These are phyloP conservation scores for Wickerhamomyces hampshirensis DNA, from an alignment of 805 yeast species.

Conservation along the genomic window DNA sequence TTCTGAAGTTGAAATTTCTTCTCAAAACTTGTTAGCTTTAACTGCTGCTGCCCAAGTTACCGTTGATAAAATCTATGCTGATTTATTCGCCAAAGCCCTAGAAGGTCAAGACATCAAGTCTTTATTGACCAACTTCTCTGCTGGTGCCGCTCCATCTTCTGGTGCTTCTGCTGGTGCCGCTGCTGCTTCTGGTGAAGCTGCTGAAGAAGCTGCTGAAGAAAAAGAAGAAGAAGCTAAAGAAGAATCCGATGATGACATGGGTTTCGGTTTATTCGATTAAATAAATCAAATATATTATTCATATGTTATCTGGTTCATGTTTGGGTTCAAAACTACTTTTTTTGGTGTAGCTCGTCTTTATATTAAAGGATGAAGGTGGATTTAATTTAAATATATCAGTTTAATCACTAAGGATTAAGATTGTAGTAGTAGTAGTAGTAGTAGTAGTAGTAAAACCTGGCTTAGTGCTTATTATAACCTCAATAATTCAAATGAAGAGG, in stretches of 20 bases:
- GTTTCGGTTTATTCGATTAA: constrained; percentile 92
- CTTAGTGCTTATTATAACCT: no score
- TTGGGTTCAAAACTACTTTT: constrained; percentile 3
- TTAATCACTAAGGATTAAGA: no score
- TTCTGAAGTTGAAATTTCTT: constrained; percentile 80
- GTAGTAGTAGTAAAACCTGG: no score
- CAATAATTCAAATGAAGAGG: no score
- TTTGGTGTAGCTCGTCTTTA: not conserved
- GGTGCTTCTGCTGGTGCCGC: constrained; percentile 64
- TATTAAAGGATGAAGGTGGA: no score
- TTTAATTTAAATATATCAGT: no score
- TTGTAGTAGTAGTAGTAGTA: no score
- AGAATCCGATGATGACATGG: constrained; percentile 81
- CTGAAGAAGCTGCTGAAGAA: constrained; percentile 56
- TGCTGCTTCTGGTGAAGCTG: constrained; percentile 57
- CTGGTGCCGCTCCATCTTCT: constrained; percentile 73
- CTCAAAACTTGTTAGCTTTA: constrained; percentile 77
- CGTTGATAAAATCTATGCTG: constrained; percentile 82
- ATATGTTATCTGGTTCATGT: not conserved
- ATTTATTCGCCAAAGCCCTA: constrained; percentile 83
- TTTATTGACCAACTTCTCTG: constrained; percentile 60
- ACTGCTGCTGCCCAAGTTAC: constrained; percentile 79
- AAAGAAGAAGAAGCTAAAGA: constrained; percentile 48
- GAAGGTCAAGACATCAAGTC: constrained; percentile 81
- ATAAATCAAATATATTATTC: constrained; percentile 9